phyloP scores from a whole-genome alignment of 306 rosid genomes.

The Abrus pulchellus region DNA sequence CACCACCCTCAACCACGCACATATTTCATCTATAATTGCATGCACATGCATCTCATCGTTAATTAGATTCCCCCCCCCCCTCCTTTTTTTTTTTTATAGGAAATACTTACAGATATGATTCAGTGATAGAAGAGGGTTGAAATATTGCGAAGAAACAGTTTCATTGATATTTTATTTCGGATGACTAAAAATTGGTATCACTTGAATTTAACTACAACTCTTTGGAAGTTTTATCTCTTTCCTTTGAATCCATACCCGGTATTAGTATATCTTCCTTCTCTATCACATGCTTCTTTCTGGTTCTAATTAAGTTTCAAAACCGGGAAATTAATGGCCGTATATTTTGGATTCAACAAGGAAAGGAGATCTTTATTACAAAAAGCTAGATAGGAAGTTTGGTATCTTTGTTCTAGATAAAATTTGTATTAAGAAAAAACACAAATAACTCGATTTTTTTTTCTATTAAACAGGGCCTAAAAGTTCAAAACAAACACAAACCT shows the following conservation, averaged over 20 bases:
- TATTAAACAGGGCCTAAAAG: no score
- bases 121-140: background rate
- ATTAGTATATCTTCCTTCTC: background rate
- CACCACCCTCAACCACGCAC: background rate
- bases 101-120: background rate
- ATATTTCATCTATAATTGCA: background rate
- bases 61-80: background rate
- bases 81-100: no score
- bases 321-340: background rate
- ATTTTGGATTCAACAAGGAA: no score
- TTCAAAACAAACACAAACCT: no score
- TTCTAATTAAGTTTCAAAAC: background rate
- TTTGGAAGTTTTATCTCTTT: background rate
- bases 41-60: background rate
- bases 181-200: background rate
- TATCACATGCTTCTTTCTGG: background rate
- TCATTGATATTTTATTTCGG: background rate
- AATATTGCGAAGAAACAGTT: background rate
- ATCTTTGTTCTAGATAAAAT: no score
- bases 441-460: no score
- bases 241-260: background rate
- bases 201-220: background rate
- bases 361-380: no score
- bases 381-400: no score
- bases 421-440: no score